Conservation (phyloP, 768 basidiomycete species). For the Xerocomellus amylosporus region DNA sequence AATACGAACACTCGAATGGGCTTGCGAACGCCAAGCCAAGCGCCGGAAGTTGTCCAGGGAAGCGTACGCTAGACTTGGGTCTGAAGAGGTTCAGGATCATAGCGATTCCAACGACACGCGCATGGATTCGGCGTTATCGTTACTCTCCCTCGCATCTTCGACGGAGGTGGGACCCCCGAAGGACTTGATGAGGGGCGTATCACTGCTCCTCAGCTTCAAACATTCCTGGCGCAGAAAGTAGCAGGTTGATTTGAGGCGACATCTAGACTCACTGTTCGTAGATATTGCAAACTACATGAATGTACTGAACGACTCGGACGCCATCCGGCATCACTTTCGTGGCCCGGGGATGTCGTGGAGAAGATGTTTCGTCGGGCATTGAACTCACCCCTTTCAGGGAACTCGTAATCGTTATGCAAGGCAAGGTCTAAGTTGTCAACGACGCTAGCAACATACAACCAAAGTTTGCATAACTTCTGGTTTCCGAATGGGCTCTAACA, state of each 20-base stretch:
- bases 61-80: conserved; percentile 13
- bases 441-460: too few relatives aligned
- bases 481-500: too few relatives aligned
- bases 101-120: conserved; percentile 6
- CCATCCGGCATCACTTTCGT: too few relatives aligned
- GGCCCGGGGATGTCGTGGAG: too few relatives aligned
- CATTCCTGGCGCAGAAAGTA: conserved; percentile 29
- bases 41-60: conserved; percentile 31
- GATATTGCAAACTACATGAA: conserved; percentile 79
- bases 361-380: too few relatives aligned
- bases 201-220: conserved; percentile 29
- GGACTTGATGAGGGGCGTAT: conserved; percentile 29
- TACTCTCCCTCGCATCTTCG: conserved; percentile 29
- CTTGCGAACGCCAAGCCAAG: conserved; percentile 40
- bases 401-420: too few relatives aligned
- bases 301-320: too few relatives aligned
- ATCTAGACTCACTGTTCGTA: conserved; percentile 26
- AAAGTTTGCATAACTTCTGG: too few relatives aligned
- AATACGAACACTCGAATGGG: conserved; percentile 43
- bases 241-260: conserved; percentile 16
- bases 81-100: conserved; percentile 17
- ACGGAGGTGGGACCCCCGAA: conserved; percentile 1
- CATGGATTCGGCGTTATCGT: conserved; percentile 29
- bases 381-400: too few relatives aligned
- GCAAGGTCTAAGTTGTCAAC: too few relatives aligned